Evolutionary conservation across 495 filamentous ascomycete genomes (phyloP).

Genomic region (Parachaetomium inaequale): DNA sequence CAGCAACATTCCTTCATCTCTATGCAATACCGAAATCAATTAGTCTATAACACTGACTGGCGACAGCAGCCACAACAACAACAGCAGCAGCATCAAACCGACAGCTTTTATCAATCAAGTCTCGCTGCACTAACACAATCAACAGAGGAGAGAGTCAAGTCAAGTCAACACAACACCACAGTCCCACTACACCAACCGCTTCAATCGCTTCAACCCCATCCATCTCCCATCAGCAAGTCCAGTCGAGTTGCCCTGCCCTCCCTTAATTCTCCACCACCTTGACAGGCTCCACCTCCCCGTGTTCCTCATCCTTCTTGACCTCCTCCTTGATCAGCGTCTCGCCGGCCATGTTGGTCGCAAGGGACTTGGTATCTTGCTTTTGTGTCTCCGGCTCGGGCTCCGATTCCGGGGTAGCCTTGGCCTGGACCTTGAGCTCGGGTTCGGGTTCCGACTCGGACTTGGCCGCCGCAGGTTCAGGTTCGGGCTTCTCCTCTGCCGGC

Average conservation of each 20-base stretch:
- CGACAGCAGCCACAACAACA: not conserved
- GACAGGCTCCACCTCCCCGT: constrained; percentile 34
- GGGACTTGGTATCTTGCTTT: constrained; percentile 29
- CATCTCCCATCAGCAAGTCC: not conserved
- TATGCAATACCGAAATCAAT: not conserved
- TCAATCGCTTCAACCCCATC: no score
- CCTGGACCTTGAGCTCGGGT: constrained; percentile 20
- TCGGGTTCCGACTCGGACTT: constrained; percentile 15
- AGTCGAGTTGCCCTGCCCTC: not conserved
- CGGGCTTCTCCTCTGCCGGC: constrained; percentile 19
- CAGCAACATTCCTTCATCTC: not conserved
- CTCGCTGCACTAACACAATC: not conserved
- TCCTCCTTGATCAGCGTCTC: constrained; percentile 47
- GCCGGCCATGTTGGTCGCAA: constrained; percentile 56
- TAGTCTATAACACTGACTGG: not conserved
- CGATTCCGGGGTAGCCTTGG: constrained; percentile 12
- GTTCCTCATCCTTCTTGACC: constrained; percentile 34
- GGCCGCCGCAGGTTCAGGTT: constrained; percentile 23
- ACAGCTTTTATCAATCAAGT: not conserved
- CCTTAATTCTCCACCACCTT: constrained; percentile 30
- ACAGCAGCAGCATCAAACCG: not conserved
- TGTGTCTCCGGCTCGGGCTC: not conserved
- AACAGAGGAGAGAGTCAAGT: not conserved
- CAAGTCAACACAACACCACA: not conserved
- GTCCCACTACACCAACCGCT: not conserved